Evolutionary conservation across 331 rosid genomes (phyloP).

Genomic region (Pyrus hybrid): DNA sequence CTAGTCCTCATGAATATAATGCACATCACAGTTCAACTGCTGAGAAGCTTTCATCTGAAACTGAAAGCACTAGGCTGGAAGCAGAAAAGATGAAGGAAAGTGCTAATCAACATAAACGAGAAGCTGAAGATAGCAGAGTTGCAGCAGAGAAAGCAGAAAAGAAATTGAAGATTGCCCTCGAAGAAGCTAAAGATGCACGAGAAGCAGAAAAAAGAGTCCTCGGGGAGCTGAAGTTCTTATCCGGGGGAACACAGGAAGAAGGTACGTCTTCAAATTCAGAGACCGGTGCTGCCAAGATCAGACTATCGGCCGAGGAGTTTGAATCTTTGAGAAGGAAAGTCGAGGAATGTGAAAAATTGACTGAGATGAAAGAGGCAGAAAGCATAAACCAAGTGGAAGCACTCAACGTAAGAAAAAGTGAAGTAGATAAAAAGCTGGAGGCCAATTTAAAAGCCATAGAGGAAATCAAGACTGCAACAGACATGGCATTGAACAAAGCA

Average conservation of each 20-base stretch:
- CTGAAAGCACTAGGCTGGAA: slow-evolving; percentile 39
- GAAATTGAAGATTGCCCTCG: slow-evolving; percentile 23
- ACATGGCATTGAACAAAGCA: slow-evolving; percentile 47
- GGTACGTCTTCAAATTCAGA: slow-evolving; percentile 7
- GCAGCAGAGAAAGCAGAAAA: slow-evolving; percentile 41
- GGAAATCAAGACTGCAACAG: slow-evolving; percentile 47
- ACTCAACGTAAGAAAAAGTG: slow-evolving; percentile 27
- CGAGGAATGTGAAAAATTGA: slow-evolving; percentile 27
- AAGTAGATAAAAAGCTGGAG: slow-evolving; percentile 40
- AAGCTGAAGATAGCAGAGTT: slow-evolving; percentile 29
- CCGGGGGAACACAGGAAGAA: slow-evolving; percentile 18
- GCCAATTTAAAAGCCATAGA: slow-evolving; percentile 47
- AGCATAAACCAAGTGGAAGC: slow-evolving; percentile 25
- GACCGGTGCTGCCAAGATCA: slow-evolving; percentile 26
- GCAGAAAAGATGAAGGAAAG: slow-evolving; percentile 41
- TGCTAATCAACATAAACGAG: slow-evolving; percentile 32
- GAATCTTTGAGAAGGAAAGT: slow-evolving; percentile 35
- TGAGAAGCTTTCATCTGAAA: slow-evolving; percentile 28
- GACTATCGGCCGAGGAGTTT: slow-evolving; percentile 26
- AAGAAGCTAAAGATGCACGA: slow-evolving; percentile 52
- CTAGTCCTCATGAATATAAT: background rate
- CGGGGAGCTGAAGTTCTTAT: slow-evolving; percentile 35
- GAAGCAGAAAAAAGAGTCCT: slow-evolving; percentile 49
- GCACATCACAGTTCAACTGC: slow-evolving; percentile 2
- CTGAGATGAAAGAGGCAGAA: slow-evolving; percentile 35